Evolutionary conservation across 2,329 filamentous ascomycete species (phyloP), one percentile per base, ranked within the genome.

Genomic region (Fusarium goolgardi): DNA sequence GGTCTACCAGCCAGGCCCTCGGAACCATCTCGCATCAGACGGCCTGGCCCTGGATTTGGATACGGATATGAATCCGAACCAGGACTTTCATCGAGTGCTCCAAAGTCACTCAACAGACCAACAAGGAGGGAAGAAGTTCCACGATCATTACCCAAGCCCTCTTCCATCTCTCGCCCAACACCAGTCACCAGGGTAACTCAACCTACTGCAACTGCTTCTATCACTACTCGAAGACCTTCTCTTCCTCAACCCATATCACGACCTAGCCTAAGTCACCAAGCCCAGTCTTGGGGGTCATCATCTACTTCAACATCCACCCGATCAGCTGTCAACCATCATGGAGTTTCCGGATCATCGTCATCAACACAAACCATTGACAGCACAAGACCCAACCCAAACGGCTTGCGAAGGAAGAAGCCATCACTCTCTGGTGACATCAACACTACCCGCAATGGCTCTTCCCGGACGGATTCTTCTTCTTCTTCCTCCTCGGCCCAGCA

Each of bases 341-440:
- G 75, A 32, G 72, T 70, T 37, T 78, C 78, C 29, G 76, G 75
- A 15, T 77, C 77, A 23, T 76, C 77, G 18, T 74, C 77, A 7
- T 77, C 78, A 6, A 73, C 75, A 45, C 77, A 75, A 32, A 79
- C 78, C 1, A 72, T 78, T 40, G 77, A 78, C 40, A 75, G 74
- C 41, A 69, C 73, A 25, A 78, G 75, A 32, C 75, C 77, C 45
- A 73, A 75, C 27, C 81, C 81, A 40, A 83, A 82, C 70, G 78
- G 82, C 11, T 73, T 86, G 47, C 79, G 83, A 67, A 81, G 82
- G 69, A 88, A 86, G 72, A 81, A 82, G 56, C 83, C 84, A 16
- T 81, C 80, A 13, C 73, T 84, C 39, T 77, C 82, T 3, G 79
- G 80, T 56, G 79, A 83, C 23, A 64, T 75, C 8, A 69, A 72